These are phyloP conservation scores for Colletotrichum tofieldiae DNA, from an alignment of 2,329 filamentous ascomycete species.

Conservation along the genomic window DNA sequence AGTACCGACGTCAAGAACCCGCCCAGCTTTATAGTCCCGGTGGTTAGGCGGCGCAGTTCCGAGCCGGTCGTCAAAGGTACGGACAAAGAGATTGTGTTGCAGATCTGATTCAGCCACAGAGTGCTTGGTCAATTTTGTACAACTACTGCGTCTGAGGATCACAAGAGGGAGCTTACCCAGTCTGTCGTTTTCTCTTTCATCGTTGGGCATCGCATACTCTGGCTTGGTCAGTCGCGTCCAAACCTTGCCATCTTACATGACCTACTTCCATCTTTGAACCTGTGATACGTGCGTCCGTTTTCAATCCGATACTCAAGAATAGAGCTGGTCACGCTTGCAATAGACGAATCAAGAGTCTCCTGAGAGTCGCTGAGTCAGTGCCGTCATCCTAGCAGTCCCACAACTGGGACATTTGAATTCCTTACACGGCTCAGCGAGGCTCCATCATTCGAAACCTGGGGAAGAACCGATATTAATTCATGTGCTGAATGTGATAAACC, in stretches of 20 bases:
- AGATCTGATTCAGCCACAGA: slow-evolving; percentile 46
- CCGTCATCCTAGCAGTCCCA: background rate
- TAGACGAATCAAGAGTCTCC: slow-evolving; percentile 37
- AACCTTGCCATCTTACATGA: no score
- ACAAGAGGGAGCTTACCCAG: slow-evolving; percentile 8
- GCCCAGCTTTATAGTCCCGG: slow-evolving; percentile 3
- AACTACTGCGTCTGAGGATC: no score
- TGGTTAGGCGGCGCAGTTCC: slow-evolving; percentile 47
- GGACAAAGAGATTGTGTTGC: slow-evolving; percentile 53
- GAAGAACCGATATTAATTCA: background rate
- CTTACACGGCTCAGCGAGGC: background rate
- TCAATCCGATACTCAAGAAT: slow-evolving; percentile 48
- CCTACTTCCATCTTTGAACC: slow-evolving; percentile 49
- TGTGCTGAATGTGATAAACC: background rate
- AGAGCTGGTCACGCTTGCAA: slow-evolving; percentile 45
- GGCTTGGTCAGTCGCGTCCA: background rate
- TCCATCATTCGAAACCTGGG: background rate
- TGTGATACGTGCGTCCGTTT: slow-evolving; percentile 50
- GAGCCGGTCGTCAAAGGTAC: slow-evolving; percentile 52
- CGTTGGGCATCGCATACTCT: slow-evolving; percentile 34
- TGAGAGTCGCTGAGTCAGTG: background rate
- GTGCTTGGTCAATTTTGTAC: background rate
- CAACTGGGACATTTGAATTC: background rate
- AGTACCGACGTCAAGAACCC: slow-evolving; percentile 47
- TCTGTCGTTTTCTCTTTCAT: slow-evolving; percentile 29